phyloP scores from a whole-genome alignment of 306 rosid species.

The Luffa aegyptiaca region DNA sequence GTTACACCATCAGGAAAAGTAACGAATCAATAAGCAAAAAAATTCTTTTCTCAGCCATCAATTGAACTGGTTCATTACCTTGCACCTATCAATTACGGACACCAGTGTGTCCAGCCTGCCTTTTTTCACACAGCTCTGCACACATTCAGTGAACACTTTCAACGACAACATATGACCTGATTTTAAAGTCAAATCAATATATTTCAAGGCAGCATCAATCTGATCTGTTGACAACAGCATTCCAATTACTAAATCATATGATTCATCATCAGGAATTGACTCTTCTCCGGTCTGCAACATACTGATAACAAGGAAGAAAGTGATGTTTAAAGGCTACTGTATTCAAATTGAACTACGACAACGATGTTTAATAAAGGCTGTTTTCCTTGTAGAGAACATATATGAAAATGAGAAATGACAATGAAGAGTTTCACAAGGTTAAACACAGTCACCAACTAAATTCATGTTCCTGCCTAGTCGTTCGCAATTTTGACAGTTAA shows the following conservation, averaged over 20 bases:
- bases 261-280: conserved; percentile 68
- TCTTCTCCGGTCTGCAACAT: conserved; percentile 73
- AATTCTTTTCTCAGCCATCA: background rate
- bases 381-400: background rate
- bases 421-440: background rate
- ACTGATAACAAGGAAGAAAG: conserved; percentile 30
- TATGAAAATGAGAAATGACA: background rate
- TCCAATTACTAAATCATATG: conserved; percentile 61
- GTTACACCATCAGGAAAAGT: conserved; percentile 21
- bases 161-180: conserved; percentile 52
- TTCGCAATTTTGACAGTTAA: background rate
- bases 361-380: background rate
- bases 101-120: conserved; percentile 72
- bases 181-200: conserved; percentile 58
- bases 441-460: background rate
- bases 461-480: background rate
- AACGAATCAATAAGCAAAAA: conserved; percentile 15
- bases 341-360: background rate
- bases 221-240: conserved; percentile 45
- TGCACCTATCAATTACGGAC: conserved; percentile 72
- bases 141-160: conserved; percentile 48
- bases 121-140: conserved; percentile 34
- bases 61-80: conserved; percentile 36
- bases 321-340: background rate
- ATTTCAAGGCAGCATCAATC: conserved; percentile 63